phyloP scores from a whole-genome alignment of 176 grass and related monocot species.

The Melocanna baccifera region DNA sequence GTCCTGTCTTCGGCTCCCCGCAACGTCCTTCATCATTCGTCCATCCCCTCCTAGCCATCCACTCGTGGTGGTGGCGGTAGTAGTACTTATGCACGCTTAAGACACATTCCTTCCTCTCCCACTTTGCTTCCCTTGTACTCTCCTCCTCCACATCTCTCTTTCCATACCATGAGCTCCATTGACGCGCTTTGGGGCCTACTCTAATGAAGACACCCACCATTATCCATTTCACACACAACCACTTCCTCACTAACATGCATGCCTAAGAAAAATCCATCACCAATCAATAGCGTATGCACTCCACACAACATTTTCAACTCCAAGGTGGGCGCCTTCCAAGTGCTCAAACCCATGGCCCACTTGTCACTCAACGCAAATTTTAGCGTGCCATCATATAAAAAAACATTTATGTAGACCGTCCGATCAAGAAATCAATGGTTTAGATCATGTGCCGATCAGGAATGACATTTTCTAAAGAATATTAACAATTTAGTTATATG shows the following conservation, averaged over 20 bases:
- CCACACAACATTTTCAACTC: not conserved
- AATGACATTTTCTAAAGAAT: not conserved
- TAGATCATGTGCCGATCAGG: not conserved
- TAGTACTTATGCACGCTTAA: not conserved
- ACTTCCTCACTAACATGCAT: slow-evolving; percentile 29
- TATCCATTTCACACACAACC: slow-evolving; percentile 28
- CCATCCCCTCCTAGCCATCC: not conserved
- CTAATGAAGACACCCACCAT: slow-evolving; percentile 16
- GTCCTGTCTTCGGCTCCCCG: slow-evolving; percentile 28
- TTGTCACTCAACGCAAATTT: not conserved
- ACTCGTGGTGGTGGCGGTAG: not conserved
- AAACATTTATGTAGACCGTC: not conserved
- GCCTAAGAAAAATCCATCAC: not conserved
- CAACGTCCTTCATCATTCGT: slow-evolving; percentile 33
- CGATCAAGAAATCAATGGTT: not conserved
- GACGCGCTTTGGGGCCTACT: not conserved
- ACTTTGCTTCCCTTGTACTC: slow-evolving; percentile 64
- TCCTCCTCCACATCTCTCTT: not conserved
- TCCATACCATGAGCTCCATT: not conserved
- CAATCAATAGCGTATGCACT: not conserved
- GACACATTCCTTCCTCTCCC: not conserved
- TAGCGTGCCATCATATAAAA: not conserved
- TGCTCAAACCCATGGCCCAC: not conserved
- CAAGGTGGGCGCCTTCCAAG: slow-evolving; percentile 7
- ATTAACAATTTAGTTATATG: not conserved